These are phyloP conservation scores for Babesia gibsoni DNA, from an alignment of 169 alveolate genomes.

Conservation along the genomic window DNA sequence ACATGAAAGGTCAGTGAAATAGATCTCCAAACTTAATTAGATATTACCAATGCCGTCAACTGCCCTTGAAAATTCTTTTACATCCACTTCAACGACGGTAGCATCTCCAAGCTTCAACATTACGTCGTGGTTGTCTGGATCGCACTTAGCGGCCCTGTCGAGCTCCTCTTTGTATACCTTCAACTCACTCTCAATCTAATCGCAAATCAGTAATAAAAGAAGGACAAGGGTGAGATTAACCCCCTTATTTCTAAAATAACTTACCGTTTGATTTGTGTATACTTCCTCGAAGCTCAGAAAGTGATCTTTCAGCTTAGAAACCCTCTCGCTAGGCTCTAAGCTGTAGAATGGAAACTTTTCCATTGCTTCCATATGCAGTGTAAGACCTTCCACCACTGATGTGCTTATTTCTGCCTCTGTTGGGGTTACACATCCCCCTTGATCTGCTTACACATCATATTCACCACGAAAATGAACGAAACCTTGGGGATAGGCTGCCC, in stretches of 20 bases:
- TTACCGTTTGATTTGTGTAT: slow-evolving; percentile 7
- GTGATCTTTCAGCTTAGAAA: slow-evolving; percentile 17
- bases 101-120: slow-evolving; percentile 22
- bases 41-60: too few species aligned
- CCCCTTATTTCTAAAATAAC: too few species aligned
- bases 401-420: too few species aligned
- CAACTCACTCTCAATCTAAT: slow-evolving; percentile 5
- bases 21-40: too few species aligned
- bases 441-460: too few species aligned
- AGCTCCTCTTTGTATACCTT: background rate
- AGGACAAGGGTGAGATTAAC: too few species aligned
- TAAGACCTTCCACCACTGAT: too few species aligned
- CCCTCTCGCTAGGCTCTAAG: slow-evolving; percentile 20
- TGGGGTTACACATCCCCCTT: too few species aligned
- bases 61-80: too few species aligned
- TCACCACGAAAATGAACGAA: background rate
- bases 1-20: too few species aligned
- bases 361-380: background rate
- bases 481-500: slow-evolving; percentile 10
- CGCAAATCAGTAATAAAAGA: too few species aligned
- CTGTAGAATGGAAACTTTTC: slow-evolving; percentile 33
- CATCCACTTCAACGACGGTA: too few species aligned
- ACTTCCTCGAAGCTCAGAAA: slow-evolving; percentile 24
- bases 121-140: background rate
- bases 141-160: slow-evolving; percentile 3